Conservation (phyloP, 2,329 filamentous ascomycete species). For the Pseudopyrenochaeta lycopersici region DNA sequence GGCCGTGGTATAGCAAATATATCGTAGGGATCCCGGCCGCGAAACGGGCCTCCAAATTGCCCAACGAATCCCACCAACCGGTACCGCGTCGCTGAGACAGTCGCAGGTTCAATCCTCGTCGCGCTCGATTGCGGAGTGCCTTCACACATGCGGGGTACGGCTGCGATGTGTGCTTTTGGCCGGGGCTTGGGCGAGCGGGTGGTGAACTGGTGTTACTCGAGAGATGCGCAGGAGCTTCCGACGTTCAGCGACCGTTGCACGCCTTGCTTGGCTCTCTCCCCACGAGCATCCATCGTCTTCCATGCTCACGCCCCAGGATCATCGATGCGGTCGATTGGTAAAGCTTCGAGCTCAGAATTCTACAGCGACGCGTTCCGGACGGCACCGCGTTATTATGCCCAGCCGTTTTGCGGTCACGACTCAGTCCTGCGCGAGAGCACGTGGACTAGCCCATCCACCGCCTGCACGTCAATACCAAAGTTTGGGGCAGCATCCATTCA, state of each 20-base stretch:
- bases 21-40: constrained; percentile 41
- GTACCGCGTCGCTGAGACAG: neutral
- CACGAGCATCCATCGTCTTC: neutral
- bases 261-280: neutral
- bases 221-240: neutral
- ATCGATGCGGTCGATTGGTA: neutral
- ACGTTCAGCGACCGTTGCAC: constrained; percentile 7
- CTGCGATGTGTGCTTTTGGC: neutral
- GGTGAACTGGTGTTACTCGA: constrained; percentile 2
- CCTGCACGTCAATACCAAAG: neutral
- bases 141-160: constrained; percentile 22
- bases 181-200: neutral
- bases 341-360: neutral
- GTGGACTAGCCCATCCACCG: constrained; percentile 6
- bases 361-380: neutral
- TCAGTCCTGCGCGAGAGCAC: constrained; percentile 9
- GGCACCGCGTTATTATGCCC: neutral
- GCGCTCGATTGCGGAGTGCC: constrained; percentile 7
- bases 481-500: neutral
- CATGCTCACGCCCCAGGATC: neutral
- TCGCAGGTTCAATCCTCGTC: constrained; percentile 4
- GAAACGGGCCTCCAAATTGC: constrained; percentile 27
- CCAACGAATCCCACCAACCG: constrained; percentile 13
- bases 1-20: constrained; percentile 32
- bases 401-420: neutral